Percentiles rank a stretch among this genome's conserved stretches.
Evolutionary conservation across 1,284 basidiomycete species (phyloP).

Genomic region (Moniliella sp.): DNA sequence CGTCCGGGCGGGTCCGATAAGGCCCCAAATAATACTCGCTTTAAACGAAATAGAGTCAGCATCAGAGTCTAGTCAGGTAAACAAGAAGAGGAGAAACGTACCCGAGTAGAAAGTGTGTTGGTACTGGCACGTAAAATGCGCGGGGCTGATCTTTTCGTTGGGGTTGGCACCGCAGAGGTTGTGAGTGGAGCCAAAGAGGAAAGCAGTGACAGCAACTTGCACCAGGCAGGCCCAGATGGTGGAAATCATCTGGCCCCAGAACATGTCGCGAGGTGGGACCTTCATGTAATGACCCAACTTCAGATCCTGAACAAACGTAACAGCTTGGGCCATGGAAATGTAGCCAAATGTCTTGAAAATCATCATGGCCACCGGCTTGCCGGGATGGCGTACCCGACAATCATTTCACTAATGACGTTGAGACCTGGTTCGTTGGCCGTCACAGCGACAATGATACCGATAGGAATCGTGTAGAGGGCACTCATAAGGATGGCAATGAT

Average conservation of each 20-base stretch:
- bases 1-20: slow-evolving; percentile 19
- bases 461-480: slow-evolving; percentile 62
- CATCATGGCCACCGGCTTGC: slow-evolving; percentile 79
- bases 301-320: slow-evolving; percentile 67
- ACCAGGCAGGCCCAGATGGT: slow-evolving; percentile 53
- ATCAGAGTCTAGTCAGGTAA: too few relatives aligned
- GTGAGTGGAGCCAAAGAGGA: slow-evolving; percentile 44
- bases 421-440: slow-evolving; percentile 59
- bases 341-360: slow-evolving; percentile 74
- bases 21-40: slow-evolving; percentile 21
- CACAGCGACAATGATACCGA: slow-evolving; percentile 78
- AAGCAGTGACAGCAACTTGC: slow-evolving; percentile 66
- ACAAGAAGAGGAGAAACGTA: too few relatives aligned
- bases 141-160: too few relatives aligned
- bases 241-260: slow-evolving; percentile 53
- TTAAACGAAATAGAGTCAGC: too few relatives aligned
- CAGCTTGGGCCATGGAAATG: slow-evolving; percentile 53
- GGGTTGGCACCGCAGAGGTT: slow-evolving; percentile 1
- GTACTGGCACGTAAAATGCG: slow-evolving; percentile 1
- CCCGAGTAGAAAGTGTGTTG: neutral
- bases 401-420: slow-evolving; percentile 70
- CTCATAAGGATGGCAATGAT: slow-evolving; percentile 52
- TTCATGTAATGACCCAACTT: slow-evolving; percentile 96
- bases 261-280: slow-evolving; percentile 69
- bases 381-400: slow-evolving; percentile 65